Evolutionary conservation across 768 basidiomycete genomes (phyloP), one percentile per base, ranked within the genome.

Genomic region (Tremella yokohamensis): DNA sequence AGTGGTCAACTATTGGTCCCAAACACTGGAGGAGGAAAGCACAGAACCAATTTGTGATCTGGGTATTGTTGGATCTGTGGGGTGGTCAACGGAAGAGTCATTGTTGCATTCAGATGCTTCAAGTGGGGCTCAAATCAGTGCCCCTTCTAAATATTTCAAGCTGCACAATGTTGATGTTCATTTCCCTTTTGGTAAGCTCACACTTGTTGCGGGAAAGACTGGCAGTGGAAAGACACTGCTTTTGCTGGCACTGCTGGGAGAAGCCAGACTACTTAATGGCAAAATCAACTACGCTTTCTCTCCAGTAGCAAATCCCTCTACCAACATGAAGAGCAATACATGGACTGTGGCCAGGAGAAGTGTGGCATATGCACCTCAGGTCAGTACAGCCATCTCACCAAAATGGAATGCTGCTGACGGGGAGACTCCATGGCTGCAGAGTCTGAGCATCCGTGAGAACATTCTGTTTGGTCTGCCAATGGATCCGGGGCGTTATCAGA

Each of bases 391-490:
- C 8, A 7, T 6, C 29, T n/a, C 2, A 4, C 26, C 9, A 38
- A 20, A n/a, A 15, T 29, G 29, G 19, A 16, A 29, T 42, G 19
- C 9, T 24, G 48, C 7, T 50, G 20, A 20, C n/a, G 63, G 67
- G 13, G 52, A 70, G 69, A 64, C 60, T 3, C 40, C 69, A 24
- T 71, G 69, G 69, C 54, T 71, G 6, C 56, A 65, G 49, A 69
- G 67, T 56, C 51, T 25, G 3, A 11, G 22, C 20, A 1, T 24
- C 50, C 69, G 85, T 70, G 77, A 80, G 22, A 83, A 83, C 57
- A 82, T 83, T 40, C 57, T 83, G 9, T 83, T 83, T 63, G 80
- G 81, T 0, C 54, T 76, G 1, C 64, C 77, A 0, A 79, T 77
- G 42, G 71, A 82, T 44, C 74, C 78, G 49, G 74, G 71, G 9